Conservation (phyloP, 2,329 filamentous ascomycete species). For the Exophiala phaeomuriformis region DNA sequence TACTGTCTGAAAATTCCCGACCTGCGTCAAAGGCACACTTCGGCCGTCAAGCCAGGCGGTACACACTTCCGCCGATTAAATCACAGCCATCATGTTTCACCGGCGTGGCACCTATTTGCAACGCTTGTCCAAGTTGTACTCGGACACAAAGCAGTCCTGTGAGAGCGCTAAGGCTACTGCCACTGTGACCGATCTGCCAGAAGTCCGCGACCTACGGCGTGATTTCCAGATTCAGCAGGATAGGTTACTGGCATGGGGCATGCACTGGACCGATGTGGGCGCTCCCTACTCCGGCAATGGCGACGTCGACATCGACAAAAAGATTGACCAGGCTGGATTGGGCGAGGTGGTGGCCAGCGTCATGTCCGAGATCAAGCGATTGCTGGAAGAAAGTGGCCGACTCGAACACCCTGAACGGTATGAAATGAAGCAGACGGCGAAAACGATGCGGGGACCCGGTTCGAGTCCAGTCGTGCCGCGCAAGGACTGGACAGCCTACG, state of each 20-base stretch:
- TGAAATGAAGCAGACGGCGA: slow-evolving; percentile 32
- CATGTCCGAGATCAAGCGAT: slow-evolving; percentile 56
- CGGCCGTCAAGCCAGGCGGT: background rate
- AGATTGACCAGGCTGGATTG: slow-evolving; percentile 54
- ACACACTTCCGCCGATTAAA: background rate
- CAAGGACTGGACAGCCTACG: slow-evolving; percentile 26
- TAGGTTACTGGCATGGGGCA: slow-evolving; percentile 56
- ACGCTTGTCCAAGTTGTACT: slow-evolving; percentile 53
- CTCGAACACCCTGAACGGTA: slow-evolving; percentile 40
- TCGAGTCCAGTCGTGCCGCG: slow-evolving; percentile 16
- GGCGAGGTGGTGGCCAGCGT: slow-evolving; percentile 59
- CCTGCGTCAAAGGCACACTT: background rate
- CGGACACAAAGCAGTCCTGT: slow-evolving; percentile 56
- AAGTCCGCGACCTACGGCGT: slow-evolving; percentile 50
- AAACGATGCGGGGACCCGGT: slow-evolving; percentile 30
- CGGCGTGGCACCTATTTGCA: slow-evolving; percentile 18
- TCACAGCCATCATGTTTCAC: slow-evolving; percentile 18
- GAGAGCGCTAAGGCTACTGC: slow-evolving; percentile 46
- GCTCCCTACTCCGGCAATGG: slow-evolving; percentile 15
- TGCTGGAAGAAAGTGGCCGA: slow-evolving; percentile 55
- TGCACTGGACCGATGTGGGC: slow-evolving; percentile 57
- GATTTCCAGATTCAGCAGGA: slow-evolving; percentile 59
- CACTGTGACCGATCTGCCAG: slow-evolving; percentile 39
- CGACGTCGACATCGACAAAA: slow-evolving; percentile 52
- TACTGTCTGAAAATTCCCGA: background rate